Evolutionary conservation across 371 early-diverging fungal species (phyloP).

Genomic region (Rhizopus delemar): DNA sequence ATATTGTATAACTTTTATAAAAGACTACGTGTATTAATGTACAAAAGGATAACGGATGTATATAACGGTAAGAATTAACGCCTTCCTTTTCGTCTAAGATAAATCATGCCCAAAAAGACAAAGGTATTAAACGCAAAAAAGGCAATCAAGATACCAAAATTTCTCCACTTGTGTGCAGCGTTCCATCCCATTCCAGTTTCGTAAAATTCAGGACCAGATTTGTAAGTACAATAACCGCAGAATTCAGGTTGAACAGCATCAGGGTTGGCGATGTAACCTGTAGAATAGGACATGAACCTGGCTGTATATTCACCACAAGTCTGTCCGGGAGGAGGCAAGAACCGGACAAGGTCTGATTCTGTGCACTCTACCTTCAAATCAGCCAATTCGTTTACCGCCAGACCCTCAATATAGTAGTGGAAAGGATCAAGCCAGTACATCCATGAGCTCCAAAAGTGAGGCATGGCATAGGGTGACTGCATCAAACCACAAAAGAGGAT

Average conservation of each 20-base stretch:
- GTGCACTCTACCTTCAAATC: constrained; percentile 47
- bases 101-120: constrained; percentile 30
- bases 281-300: constrained; percentile 42
- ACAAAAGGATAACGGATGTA: no score
- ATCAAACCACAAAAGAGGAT: constrained; percentile 66
- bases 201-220: constrained; percentile 56
- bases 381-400: constrained; percentile 62
- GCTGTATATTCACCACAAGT: constrained; percentile 62
- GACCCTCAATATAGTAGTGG: constrained; percentile 71
- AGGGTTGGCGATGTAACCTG: constrained; percentile 59
- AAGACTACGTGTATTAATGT: no score
- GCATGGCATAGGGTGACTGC: constrained; percentile 58
- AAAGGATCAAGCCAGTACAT: constrained; percentile 72
- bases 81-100: constrained; percentile 23
- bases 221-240: constrained; percentile 66
- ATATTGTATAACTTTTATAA: no score
- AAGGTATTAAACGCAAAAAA: constrained; percentile 50
- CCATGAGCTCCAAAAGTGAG: constrained; percentile 69
- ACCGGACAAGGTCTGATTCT: constrained; percentile 40
- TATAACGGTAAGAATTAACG: constrained; percentile 14
- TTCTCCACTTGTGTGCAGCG: constrained; percentile 64
- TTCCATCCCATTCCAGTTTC: constrained; percentile 17
- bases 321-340: constrained; percentile 54
- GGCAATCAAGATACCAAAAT: constrained; percentile 60
- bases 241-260: constrained; percentile 28